Conservation (phyloP, 306 rosid genomes). For the Trichosanthes cucumerina region DNA sequence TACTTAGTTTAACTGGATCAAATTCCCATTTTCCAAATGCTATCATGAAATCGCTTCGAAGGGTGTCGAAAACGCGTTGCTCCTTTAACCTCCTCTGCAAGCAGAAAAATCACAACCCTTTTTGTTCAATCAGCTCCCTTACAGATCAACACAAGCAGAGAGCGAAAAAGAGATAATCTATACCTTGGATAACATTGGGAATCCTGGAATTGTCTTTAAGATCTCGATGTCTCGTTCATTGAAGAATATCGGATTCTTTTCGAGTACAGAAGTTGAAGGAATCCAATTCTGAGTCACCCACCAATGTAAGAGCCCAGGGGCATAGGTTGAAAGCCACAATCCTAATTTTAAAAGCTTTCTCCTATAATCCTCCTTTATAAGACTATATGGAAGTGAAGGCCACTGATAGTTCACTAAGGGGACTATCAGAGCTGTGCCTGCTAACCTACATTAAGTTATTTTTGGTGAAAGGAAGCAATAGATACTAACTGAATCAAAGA, state of each 20-base stretch:
- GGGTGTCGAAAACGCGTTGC: conserved; percentile 63
- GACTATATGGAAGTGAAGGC: conserved; percentile 66
- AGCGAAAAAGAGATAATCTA: not conserved
- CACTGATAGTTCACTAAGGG: conserved; percentile 73
- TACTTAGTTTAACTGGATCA: conserved; percentile 57
- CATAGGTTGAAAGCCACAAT: conserved; percentile 49
- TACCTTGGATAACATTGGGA: conserved; percentile 89
- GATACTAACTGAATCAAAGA: not conserved
- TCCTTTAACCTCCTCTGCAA: conserved; percentile 45
- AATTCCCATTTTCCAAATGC: conserved; percentile 82
- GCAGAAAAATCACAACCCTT: conserved; percentile 4
- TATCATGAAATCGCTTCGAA: conserved; percentile 53
- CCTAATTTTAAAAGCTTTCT: conserved; percentile 38
- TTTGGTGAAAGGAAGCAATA: not conserved
- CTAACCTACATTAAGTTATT: conserved; percentile 52
- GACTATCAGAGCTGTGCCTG: conserved; percentile 71
- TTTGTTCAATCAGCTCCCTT: conserved; percentile 9
- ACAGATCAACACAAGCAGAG: not conserved
- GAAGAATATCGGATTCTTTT: conserved; percentile 61
- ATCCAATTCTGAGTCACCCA: conserved; percentile 84
- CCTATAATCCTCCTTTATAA: conserved; percentile 61
- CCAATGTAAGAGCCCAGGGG: conserved; percentile 63
- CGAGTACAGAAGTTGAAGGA: conserved; percentile 80
- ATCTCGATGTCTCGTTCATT: conserved; percentile 66
- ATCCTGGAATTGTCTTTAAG: conserved; percentile 56